Base-by-base conservation (phyloP, 2,329 filamentous ascomycete species). In the Blumeria hordei region DNA sequence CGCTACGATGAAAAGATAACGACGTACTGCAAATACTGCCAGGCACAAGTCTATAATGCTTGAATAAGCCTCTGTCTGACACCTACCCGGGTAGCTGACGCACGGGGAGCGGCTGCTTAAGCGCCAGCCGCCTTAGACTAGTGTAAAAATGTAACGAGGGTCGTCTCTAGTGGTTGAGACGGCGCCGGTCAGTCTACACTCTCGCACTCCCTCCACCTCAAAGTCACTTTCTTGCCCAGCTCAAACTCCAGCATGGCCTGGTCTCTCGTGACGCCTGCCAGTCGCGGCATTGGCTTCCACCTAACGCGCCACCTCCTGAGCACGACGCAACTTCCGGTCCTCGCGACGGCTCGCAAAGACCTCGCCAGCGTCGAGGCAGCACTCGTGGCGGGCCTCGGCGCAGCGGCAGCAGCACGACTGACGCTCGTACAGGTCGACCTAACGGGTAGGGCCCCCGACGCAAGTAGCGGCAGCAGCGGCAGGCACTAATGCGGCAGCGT, bases 221-320 rank as follows among this genome's bases (percentile, higher is more conserved):
- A 2, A 28, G 21, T 28, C 4, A 28, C 21, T 28, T 28, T 28
- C 21, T 28, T 28, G 4, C 21, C 21, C 21, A 28, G 21, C 21
- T 28, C 21, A 28, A 28, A 2, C 21, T 4, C 21, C 21, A 28
- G 21, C 21, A 28, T 28, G 21, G 21, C 64, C 3, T 66, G 62
- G 61, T 61, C 62, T 51, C 64, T 78, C 16, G 69, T 77, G 6
- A 74, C 73, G 11, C 80, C 80, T 1, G 73, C 78, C 34, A 81
- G 77, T 7, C 70, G 77, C 59, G 79, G 80, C 58, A 76, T 83
- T 60, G 80, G 78, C 14, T 74, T 79, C 58, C 74, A 77, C 44
- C 67, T 83, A 33, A 74, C 77, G 1, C 71, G 76, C 53, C 72
- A 74, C 55, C 67, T 83, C 6, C 68, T 83, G 7, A 66, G 70